Base-by-base conservation (phyloP, 345 rosid species). In the Trapa incisa region DNA sequence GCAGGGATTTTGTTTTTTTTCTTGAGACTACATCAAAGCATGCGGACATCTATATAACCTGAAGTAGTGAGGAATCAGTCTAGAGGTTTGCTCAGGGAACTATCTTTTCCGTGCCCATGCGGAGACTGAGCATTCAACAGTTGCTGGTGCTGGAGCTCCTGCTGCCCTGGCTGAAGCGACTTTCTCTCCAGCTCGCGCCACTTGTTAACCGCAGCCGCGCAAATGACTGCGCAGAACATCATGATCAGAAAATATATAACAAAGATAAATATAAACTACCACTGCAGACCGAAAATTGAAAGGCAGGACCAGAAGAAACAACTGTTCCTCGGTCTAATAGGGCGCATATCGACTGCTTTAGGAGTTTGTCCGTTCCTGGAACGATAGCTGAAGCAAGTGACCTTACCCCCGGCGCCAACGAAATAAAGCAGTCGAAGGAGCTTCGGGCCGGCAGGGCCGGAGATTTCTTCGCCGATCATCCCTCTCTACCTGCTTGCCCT, bases 351-450 rank as follows among this genome's bases (percentile, higher is more conserved):
- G 41, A 16, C 3, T 1, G 17, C 6, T 2, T 14, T 22, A 50
- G 22, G 47, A n/a, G 32, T n/a, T 16, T 9, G 29, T 35, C 17
- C 37, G 6, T 16, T 9, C 29, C 5, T 17, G n/a, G 11, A 1
- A 61, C 37, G 71, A 57, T 36, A n/a, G 6, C 5, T 15, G 62
- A 22, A 2, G 36, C 13, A 13, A 61, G 42, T 0, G 0, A 38
- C 75, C 88, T 81, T 74, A 86, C 96, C 79, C 67, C 89, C 96
- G 65, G 95, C 89, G 77, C 96, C 86, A 75, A 82, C 89, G 78
- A 86, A 86, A 69, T 70, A 80, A 65, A 84, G 37, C 60, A 86
- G 71, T 8, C 96, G 89, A 47, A 82, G 71, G 38, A 81, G 76
- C 75, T 84, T 88, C 15, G 91, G 85, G 32, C 84, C 88, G n/a